Percentiles rank a stretch among this genome's conserved stretches.
phyloP scores from a whole-genome alignment of 2,329 filamentous ascomycete species.

The Podosphaera xanthii region DNA sequence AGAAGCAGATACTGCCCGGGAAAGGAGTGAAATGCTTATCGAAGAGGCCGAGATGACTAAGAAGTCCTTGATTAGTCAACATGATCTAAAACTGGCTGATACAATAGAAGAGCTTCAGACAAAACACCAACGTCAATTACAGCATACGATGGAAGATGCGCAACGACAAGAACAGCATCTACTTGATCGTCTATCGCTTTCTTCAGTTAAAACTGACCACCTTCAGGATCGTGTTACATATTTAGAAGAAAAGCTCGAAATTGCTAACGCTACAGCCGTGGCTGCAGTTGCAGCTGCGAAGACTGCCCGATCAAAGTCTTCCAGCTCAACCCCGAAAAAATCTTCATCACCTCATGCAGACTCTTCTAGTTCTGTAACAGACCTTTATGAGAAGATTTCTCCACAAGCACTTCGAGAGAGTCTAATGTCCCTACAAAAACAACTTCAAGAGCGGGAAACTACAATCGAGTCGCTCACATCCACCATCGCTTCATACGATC shows the following conservation, averaged over 20 bases:
- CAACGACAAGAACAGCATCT: conserved; percentile 60
- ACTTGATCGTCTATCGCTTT: conserved; percentile 57
- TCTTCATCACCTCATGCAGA: conserved; percentile 8
- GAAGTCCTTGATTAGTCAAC: conserved; percentile 28
- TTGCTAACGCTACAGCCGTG: conserved; percentile 60
- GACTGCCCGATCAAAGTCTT: conserved; percentile 13
- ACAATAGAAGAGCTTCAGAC: conserved; percentile 52
- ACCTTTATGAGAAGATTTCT: conserved; percentile 65
- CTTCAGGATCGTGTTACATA: conserved; percentile 67
- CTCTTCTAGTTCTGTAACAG: conserved; percentile 20
- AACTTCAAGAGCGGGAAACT: conserved; percentile 80
- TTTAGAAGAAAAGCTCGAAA: conserved; percentile 74
- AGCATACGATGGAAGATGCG: conserved; percentile 57
- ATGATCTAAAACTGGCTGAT: conserved; percentile 36
- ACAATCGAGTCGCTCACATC: conserved; percentile 73
- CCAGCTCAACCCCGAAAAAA: conserved; percentile 1
- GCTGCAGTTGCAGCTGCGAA: conserved; percentile 18
- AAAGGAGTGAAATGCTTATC: conserved; percentile 60
- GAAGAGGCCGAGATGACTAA: conserved; percentile 57
- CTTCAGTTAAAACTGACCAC: conserved; percentile 64
- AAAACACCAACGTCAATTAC: conserved; percentile 51
- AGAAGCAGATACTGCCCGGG: conserved; percentile 61
- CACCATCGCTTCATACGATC: conserved; percentile 43
- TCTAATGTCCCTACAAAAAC: conserved; percentile 88
- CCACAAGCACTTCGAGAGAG: conserved; percentile 88